Conservation (phyloP, 1,284 basidiomycete genomes). For the Malassezia pachydermatis region DNA sequence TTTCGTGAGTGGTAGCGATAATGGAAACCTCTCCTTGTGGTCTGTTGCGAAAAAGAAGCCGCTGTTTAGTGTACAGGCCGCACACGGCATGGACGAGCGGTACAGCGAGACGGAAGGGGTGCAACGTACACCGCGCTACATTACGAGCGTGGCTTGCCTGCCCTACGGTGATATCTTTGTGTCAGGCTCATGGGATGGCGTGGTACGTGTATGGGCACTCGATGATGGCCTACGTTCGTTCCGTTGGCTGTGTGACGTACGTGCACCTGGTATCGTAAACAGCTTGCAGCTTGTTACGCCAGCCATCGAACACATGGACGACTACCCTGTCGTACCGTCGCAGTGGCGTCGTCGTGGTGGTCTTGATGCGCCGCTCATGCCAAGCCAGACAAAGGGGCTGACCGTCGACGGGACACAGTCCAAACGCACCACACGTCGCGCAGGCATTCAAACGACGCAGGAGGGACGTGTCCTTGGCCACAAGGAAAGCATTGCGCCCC, state of each 20-base stretch:
- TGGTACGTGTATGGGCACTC: conserved; percentile 78
- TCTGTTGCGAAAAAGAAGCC: conserved; percentile 91
- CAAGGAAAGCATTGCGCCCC: conserved; percentile 28
- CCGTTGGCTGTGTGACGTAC: conserved; percentile 57
- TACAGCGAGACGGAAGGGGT: conserved; percentile 63
- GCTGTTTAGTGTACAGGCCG: conserved; percentile 68
- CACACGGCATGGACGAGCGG: conserved; percentile 66
- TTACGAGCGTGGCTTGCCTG: conserved; percentile 70
- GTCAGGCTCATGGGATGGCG: conserved; percentile 84
- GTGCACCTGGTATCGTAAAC: conserved; percentile 72
- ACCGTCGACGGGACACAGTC: not conserved
- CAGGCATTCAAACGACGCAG: not conserved
- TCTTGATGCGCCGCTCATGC: conserved; percentile 5
- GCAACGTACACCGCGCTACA: conserved; percentile 72
- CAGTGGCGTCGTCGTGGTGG: conserved; percentile 22
- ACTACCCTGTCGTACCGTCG: conserved; percentile 11
- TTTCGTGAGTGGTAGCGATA: conserved; percentile 88
- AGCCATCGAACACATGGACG: not conserved
- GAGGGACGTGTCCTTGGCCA: conserved; percentile 15
- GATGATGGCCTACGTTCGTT: conserved; percentile 69
- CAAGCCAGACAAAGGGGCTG: not conserved
- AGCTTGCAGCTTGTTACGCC: conserved; percentile 66
- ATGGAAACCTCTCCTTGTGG: conserved; percentile 78
- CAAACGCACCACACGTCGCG: not conserved
- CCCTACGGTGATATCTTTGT: conserved; percentile 84